Evolutionary conservation across 2,329 filamentous ascomycete genomes (phyloP), one percentile per base, ranked within the genome.

Genomic region (Huntiella decipiens): DNA sequence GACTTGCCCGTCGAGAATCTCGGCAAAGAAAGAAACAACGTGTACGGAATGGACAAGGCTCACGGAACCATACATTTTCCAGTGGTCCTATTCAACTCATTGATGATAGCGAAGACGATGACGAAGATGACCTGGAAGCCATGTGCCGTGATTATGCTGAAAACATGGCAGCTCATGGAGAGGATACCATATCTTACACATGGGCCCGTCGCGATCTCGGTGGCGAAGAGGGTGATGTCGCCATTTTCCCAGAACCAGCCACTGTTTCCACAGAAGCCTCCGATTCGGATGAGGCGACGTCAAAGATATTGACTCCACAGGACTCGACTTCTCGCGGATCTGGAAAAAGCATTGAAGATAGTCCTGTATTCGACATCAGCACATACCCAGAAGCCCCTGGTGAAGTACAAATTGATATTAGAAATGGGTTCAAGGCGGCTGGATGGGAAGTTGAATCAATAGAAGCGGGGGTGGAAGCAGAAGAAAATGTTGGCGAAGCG

Each of bases 111-210:
- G 41, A 44, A 28, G 7, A 43, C 4, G 22, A 15, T 34, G 43
- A 48, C 12, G 36, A 15, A 19, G 28, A 44, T 17, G 46, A 43
- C 11, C 37, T 33, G 8, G 35, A 47, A 13, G 8, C 28, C 4
- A 44, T 45, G 4, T 19, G 45, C 13, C 37, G 44, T 1, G 82
- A 87, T 54, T 86, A 86, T 53, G 77, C 84, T 54, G 68, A 72
- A 38, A 83, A 85, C 51, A 66, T 82, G 54, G 61, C 60, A 13
- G 66, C 66, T 1, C 66, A 67, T 41, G 64, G 63, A 19, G 61
- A 63, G 53, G 67, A 73, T 6, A 79, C 17, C 58, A 81, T 28
- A 63, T 70, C 44, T 77, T 75, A 56, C 71, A 77, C 54, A 69
- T 74, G 57, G 72, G 77, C 54, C 13, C 47, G 45, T 7, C 55